A percentile compares a stretch with the other conserved stretches of the same genome.
Evolutionary conservation across 345 rosid genomes (phyloP).

Genomic region (Salix udensis): DNA sequence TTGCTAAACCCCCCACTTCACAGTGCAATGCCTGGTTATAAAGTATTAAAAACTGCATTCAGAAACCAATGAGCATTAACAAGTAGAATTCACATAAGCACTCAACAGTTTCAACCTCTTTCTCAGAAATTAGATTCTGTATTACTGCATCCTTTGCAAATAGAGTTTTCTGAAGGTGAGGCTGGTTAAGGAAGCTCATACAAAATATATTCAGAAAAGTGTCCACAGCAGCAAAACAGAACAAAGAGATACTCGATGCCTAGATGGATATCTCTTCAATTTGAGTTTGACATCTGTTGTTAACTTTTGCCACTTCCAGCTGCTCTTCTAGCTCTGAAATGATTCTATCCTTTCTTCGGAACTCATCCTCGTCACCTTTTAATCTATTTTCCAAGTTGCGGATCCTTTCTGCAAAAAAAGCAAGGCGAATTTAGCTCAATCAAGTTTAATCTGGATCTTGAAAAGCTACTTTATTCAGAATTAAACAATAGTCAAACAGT

Average conservation of each 20-base stretch:
- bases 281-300: constrained; percentile 38
- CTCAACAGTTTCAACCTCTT: constrained; percentile 44
- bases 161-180: constrained; percentile 67
- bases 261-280: constrained; percentile 66
- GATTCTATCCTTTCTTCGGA: constrained; percentile 46
- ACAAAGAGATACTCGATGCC: constrained; percentile 8
- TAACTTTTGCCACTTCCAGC: constrained; percentile 44
- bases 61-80: constrained; percentile 18
- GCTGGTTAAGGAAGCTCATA: constrained; percentile 45
- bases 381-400: constrained; percentile 48
- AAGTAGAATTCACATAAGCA: constrained; percentile 10
- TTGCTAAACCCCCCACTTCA: constrained; percentile 52
- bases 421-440: constrained; percentile 1
- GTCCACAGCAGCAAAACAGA: constrained; percentile 2
- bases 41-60: constrained; percentile 4
- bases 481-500: not conserved
- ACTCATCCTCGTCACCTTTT: constrained; percentile 39
- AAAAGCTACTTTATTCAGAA: not conserved
- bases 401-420: constrained; percentile 50
- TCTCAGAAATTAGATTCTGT: constrained; percentile 60
- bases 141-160: constrained; percentile 54
- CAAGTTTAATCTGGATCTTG: not conserved
- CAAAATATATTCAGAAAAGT: constrained; percentile 18
- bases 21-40: constrained; percentile 49
- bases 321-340: constrained; percentile 54